A percentile compares a stretch with the other conserved stretches of the same genome.
phyloP scores from a whole-genome alignment of 2,329 filamentous ascomycete genomes.

The Cercospora nicotianae region DNA sequence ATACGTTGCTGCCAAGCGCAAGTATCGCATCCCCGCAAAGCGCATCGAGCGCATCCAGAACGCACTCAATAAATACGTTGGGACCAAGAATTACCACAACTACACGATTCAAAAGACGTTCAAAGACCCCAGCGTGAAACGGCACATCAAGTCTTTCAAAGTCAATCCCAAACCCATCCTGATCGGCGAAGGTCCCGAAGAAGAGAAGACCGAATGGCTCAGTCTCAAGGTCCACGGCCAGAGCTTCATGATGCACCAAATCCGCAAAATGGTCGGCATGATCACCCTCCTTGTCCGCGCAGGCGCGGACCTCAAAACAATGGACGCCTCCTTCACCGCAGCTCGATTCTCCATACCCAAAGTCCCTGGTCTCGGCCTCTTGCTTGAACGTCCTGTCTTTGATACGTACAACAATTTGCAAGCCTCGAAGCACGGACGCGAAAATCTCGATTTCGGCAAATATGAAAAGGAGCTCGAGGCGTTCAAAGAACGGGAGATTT shows the following conservation, averaged over 20 bases:
- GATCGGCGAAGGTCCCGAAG: constrained; percentile 38
- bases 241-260: constrained; percentile 99
- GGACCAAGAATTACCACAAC: constrained; percentile 93
- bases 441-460: constrained; percentile 74
- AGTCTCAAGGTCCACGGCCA: constrained; percentile 95
- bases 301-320: constrained; percentile 68
- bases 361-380: constrained; percentile 80
- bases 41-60: constrained; percentile 75
- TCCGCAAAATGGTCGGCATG: constrained; percentile 98
- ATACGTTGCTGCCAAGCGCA: constrained; percentile 77
- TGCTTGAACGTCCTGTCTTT: constrained; percentile 90
- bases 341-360: constrained; percentile 84
- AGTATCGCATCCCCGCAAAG: constrained; percentile 73
- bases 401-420: constrained; percentile 80
- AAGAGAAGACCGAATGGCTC: constrained; percentile 84
- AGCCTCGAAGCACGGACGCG: constrained; percentile 60
- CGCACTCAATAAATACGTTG: constrained; percentile 71
- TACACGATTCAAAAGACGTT: constrained; percentile 89
- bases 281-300: constrained; percentile 80
- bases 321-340: constrained; percentile 72
- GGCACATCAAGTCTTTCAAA: constrained; percentile 89
- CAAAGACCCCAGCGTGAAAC: constrained; percentile 79
- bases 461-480: constrained; percentile 76
- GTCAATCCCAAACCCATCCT: constrained; percentile 65
- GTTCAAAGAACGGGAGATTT: constrained; percentile 92